These are phyloP conservation scores for Lactarius sanguifluus DNA, from an alignment of 768 basidiomycete species.

Conservation along the genomic window DNA sequence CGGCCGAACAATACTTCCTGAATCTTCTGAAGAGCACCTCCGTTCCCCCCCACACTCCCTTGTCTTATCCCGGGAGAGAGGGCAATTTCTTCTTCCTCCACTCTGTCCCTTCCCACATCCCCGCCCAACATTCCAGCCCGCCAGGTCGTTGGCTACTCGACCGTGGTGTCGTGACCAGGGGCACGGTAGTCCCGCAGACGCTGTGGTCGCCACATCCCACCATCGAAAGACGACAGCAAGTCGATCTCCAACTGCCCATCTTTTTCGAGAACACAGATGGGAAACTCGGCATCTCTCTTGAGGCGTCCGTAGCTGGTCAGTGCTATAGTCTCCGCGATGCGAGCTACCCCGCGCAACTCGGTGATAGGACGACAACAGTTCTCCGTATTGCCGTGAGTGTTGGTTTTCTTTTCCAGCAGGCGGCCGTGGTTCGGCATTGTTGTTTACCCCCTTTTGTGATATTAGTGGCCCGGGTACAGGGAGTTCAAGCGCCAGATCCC, in stretches of 20 bases:
- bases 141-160: not conserved
- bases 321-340: not conserved
- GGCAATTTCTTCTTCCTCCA: not conserved
- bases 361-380: not conserved
- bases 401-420: not conserved
- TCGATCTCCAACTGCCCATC: not conserved
- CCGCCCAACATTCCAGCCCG: not conserved
- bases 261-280: not conserved
- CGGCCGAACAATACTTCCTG: not conserved
- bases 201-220: not conserved
- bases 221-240: not conserved
- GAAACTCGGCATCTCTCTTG: not conserved
- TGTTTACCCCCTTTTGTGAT: not conserved
- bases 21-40: not conserved
- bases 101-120: not conserved
- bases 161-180: not conserved
- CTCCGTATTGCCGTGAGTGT: not conserved
- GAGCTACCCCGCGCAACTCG: not conserved
- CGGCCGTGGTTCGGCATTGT: not conserved
- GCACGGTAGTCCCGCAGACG: conserved; percentile 1
- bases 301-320: not conserved
- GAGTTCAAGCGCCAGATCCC: conserved; percentile 3
- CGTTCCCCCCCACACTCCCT: not conserved
- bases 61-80: not conserved
- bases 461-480: conserved; percentile 8